Percentiles rank a stretch among this genome's conserved stretches.
These are phyloP conservation scores for Geum urbanum DNA, from an alignment of 306 rosid species.

Conservation along the genomic window DNA sequence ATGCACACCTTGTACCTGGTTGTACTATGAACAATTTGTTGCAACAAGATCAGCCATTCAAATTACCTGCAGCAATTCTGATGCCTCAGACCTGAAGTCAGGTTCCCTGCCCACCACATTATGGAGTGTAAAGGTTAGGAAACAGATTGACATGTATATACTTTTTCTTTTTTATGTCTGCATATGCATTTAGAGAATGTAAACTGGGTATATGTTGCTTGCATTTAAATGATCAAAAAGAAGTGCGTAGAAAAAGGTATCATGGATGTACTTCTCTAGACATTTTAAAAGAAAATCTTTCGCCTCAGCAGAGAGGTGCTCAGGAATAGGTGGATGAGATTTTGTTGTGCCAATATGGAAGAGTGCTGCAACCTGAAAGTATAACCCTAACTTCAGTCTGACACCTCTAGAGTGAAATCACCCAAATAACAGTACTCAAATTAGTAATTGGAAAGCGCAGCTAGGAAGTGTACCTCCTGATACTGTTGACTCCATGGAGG, in stretches of 20 bases:
- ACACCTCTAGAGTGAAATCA: conserved; percentile 10
- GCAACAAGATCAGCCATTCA: conserved; percentile 12
- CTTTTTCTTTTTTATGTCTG: neutral
- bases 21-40: conserved; percentile 6
- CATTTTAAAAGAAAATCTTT: conserved; percentile 81
- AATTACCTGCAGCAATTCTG: conserved; percentile 74
- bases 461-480: conserved; percentile 64
- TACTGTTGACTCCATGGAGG: conserved; percentile 99
- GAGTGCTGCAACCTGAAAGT: conserved; percentile 77
- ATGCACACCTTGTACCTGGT: neutral
- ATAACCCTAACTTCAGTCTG: conserved; percentile 26
- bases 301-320: conserved; percentile 81
- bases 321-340: conserved; percentile 96
- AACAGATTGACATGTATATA: neutral
- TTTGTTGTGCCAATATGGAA: conserved; percentile 85
- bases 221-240: conserved; percentile 17
- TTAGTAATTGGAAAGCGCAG: conserved; percentile 12
- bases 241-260: conserved; percentile 13
- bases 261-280: conserved; percentile 56
- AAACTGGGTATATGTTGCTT: neutral
- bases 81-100: conserved; percentile 62
- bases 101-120: conserved; percentile 82
- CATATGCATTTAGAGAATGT: neutral
- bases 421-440: conserved; percentile 4
- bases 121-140: conserved; percentile 10